Evolutionary conservation across 495 filamentous ascomycete species (phyloP).

Genomic region (Annulohypoxylon nitens): DNA sequence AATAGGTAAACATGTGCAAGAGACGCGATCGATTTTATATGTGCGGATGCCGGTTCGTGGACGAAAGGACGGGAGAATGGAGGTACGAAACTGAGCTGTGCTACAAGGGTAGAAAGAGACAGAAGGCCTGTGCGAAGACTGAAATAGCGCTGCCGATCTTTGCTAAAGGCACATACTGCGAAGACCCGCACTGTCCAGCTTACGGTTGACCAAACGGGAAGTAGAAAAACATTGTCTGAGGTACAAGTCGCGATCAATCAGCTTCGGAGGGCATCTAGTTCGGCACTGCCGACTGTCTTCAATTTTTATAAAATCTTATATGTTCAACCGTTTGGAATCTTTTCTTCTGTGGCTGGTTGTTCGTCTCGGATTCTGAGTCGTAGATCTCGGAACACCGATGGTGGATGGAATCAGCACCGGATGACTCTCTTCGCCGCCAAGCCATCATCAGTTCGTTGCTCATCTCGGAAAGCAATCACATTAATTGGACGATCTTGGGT

Average conservation of each 20-base stretch:
- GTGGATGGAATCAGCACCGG: conserved; percentile 5
- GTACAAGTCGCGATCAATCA: conserved; percentile 1
- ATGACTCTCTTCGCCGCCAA: conserved; percentile 5
- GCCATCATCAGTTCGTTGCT: background rate
- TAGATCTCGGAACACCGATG: background rate
- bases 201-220: conserved; percentile 21
- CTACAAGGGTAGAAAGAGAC: conserved; percentile 27
- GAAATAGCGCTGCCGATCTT: conserved; percentile 46
- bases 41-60: conserved; percentile 41
- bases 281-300: conserved; percentile 20
- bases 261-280: background rate
- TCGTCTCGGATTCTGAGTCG: background rate
- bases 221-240: background rate
- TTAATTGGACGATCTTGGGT: background rate
- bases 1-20: conserved; percentile 36
- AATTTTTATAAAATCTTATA: background rate
- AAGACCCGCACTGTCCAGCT: conserved; percentile 44
- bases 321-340: conserved; percentile 1
- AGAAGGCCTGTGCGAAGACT: conserved; percentile 28
- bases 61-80: conserved; percentile 36
- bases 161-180: conserved; percentile 40
- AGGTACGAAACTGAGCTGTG: conserved; percentile 40
- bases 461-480: background rate
- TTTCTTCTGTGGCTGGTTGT: conserved; percentile 19
- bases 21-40: conserved; percentile 39